Evolutionary conservation across 805 yeast genomes (phyloP), one percentile per base, ranked within the genome.

Genomic region (Candida wancherniae): DNA sequence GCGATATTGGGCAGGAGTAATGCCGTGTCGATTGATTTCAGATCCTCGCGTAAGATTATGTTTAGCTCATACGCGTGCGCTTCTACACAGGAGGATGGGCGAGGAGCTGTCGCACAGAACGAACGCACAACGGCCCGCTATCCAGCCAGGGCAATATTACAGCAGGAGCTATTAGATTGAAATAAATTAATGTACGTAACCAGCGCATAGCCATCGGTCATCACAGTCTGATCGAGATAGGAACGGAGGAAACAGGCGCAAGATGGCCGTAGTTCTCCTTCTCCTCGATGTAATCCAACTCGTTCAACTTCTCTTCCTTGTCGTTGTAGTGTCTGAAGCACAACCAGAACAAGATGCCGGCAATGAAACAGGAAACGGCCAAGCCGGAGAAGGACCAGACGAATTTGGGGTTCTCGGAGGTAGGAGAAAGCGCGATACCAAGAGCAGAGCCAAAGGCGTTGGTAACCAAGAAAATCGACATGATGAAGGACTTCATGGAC

Each of bases 371-470:
- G 5, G 82, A 68, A 27, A 69, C 55, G 12, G 77, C 79, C 40
- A 80, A 67, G 29, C 82, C 84, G 29, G 73, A 64, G 57, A 75
- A 83, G 49, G 75, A 70, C 84, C 85, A 78, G 26, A 74, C 71
- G 48, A 76, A 68, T 61, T 81, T 73, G 26, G 90, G 90, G 58
- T 83, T 76, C 35, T 58, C 68, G 8, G 84, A 67, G 8, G 80
- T 75, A 16, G 85, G 71, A 11, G 84, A 73, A 31, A 80, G 62
- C 9, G 86, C 84, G 55, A 78, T 77, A 47, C 88, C 86, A 27
- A 82, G 49, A 13, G 87, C 86, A 15, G 90, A 71, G 36, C 92
- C 87, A 30, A 80, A 47, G n/a, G 94, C 92, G 44, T 69, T 77
- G 24, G 83, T 80, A 35, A 83, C 60, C 49, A 84, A 66, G 65